These are phyloP conservation scores for Lophium mytilinum DNA, from an alignment of 495 filamentous ascomycete species.

Conservation along the genomic window DNA sequence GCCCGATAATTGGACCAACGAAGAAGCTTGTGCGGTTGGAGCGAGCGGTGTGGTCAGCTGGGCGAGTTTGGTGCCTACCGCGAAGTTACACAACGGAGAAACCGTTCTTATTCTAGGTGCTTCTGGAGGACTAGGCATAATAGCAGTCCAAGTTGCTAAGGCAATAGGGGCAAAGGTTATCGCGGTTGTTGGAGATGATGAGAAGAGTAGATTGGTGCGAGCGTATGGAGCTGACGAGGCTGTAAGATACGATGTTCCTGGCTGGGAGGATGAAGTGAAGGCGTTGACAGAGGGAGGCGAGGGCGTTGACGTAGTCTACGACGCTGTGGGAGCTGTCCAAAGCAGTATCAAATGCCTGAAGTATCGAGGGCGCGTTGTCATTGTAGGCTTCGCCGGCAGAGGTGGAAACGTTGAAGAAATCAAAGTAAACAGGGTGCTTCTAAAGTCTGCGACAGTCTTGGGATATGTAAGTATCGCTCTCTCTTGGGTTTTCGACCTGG, in stretches of 20 bases:
- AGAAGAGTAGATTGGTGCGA: slow-evolving; percentile 13
- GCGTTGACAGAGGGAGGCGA: slow-evolving; percentile 14
- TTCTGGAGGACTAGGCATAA: slow-evolving; percentile 17
- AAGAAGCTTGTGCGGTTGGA: slow-evolving; percentile 18
- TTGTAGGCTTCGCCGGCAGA: slow-evolving; percentile 32
- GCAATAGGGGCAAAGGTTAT: slow-evolving; percentile 16
- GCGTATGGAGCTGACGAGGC: slow-evolving; percentile 18
- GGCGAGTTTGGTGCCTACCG: slow-evolving; percentile 5
- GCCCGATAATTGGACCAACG: slow-evolving; percentile 9
- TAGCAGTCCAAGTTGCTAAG: slow-evolving; percentile 21
- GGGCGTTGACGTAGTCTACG: slow-evolving; percentile 24
- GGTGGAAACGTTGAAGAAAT: slow-evolving; percentile 33
- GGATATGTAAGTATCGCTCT: slow-evolving; percentile 27
- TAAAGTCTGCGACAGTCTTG: slow-evolving; percentile 26
- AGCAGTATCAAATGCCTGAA: slow-evolving; percentile 22
- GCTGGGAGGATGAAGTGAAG: slow-evolving; percentile 20
- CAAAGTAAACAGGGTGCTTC: slow-evolving; percentile 29
- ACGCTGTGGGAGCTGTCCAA: slow-evolving; percentile 19
- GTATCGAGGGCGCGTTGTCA: slow-evolving; percentile 28
- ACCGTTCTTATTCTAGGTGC: slow-evolving; percentile 18
- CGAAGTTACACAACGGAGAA: slow-evolving; percentile 6
- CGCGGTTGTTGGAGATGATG: slow-evolving; percentile 10
- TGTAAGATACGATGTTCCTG: slow-evolving; percentile 4
- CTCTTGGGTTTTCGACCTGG: background rate
- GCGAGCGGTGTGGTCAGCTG: slow-evolving; percentile 13